A percentile compares a stretch with the other conserved stretches of the same genome.
Conservation (phyloP, 768 basidiomycete species). For the Leucocoprinus birnbaumii region DNA sequence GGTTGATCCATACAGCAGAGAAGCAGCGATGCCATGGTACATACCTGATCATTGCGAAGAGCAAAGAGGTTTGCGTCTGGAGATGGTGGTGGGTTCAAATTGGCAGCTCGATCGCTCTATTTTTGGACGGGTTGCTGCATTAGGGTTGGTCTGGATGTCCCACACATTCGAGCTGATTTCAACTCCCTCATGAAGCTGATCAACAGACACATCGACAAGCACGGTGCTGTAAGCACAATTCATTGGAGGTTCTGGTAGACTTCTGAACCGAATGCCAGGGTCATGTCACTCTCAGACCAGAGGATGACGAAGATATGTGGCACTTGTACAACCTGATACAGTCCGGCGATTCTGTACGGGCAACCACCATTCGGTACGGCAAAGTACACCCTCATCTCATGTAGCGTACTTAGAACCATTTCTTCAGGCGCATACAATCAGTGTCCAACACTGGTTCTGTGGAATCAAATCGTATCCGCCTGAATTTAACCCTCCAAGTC, state of each 20-base stretch:
- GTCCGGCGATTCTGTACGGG: conserved; percentile 82
- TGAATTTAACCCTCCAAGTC: conserved; percentile 83
- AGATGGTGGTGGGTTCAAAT: not conserved
- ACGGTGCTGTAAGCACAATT: conserved; percentile 58
- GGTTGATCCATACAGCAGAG: not conserved
- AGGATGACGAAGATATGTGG: conserved; percentile 99
- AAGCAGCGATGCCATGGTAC: not conserved
- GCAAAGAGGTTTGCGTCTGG: not conserved
- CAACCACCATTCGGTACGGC: conserved; percentile 75
- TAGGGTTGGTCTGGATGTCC: not conserved
- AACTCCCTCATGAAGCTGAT: conserved; percentile 73
- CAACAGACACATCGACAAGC: conserved; percentile 80
- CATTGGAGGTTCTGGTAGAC: conserved; percentile 17
- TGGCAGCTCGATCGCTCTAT: too few relatives aligned
- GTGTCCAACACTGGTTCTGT: conserved; percentile 92
- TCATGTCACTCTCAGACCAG: conserved; percentile 89
- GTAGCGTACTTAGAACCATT: not conserved
- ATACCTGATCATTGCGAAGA: conserved; percentile 16
- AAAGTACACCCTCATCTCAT: not conserved
- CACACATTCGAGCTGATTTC: not conserved
- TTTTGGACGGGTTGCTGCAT: conserved; percentile 1
- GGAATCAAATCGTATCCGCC: conserved; percentile 84
- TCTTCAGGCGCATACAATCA: conserved; percentile 75
- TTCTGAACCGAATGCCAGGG: conserved; percentile 56
- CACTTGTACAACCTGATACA: conserved; percentile 97